Evolutionary conservation across 1,139 yeast genomes (phyloP).

Genomic region (Suhomyces panamericanus): DNA sequence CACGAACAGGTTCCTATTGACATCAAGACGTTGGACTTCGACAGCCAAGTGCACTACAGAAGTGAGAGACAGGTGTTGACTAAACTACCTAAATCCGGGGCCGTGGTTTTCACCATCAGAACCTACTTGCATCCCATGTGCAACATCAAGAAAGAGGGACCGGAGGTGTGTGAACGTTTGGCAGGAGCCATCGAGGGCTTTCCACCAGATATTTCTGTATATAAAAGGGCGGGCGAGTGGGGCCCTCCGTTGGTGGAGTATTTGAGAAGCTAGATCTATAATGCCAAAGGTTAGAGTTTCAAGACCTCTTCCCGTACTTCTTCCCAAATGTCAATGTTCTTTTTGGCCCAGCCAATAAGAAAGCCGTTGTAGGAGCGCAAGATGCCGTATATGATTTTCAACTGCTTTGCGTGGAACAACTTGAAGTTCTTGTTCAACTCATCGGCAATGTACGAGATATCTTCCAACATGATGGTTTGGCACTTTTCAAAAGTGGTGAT

Average conservation of each 20-base stretch:
- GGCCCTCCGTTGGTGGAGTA: conserved; percentile 39
- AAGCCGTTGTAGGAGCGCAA: conserved; percentile 55
- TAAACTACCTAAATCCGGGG: conserved; percentile 54
- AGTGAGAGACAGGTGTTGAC: conserved; percentile 65
- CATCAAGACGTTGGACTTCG: conserved; percentile 52
- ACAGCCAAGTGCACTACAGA: conserved; percentile 53
- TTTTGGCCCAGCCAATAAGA: conserved; percentile 67
- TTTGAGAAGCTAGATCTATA: conserved; percentile 14
- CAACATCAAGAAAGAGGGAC: conserved; percentile 53
- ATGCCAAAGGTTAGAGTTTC: conserved; percentile 15
- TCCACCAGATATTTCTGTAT: conserved; percentile 39
- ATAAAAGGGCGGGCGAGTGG: conserved; percentile 44
- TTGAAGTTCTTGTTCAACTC: conserved; percentile 51
- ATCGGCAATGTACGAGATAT: conserved; percentile 53
- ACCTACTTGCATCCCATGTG: conserved; percentile 67
- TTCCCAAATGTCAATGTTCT: conserved; percentile 72
- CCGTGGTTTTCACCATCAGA: conserved; percentile 58
- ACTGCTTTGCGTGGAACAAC: conserved; percentile 52
- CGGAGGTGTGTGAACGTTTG: conserved; percentile 41
- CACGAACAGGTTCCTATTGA: conserved; percentile 33
- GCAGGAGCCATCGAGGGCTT: conserved; percentile 42
- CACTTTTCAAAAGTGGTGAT: conserved; percentile 58
- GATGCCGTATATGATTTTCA: conserved; percentile 43
- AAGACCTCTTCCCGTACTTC: conserved; percentile 54
- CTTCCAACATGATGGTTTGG: conserved; percentile 56